Percentiles rank a stretch among this genome's conserved stretches.
phyloP scores from a whole-genome alignment of 331 rosid species.

The Cydonia oblonga region DNA sequence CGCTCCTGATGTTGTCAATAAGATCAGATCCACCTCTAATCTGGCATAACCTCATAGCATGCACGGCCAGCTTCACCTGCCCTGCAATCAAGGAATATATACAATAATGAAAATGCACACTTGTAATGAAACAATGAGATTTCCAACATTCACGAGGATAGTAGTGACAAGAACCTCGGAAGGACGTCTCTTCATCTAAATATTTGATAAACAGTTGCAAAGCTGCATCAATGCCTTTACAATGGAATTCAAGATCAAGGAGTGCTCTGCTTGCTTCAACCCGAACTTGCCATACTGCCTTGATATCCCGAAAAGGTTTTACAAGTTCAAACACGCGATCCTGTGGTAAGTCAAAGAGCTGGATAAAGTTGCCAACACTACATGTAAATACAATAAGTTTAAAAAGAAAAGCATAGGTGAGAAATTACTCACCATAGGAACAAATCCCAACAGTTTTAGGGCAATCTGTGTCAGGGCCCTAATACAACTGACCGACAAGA shows the following conservation, averaged over 20 bases:
- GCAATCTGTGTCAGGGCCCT: slow-evolving; percentile 88
- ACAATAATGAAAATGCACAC: background rate
- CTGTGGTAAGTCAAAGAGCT: slow-evolving; percentile 31
- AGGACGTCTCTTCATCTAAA: slow-evolving; percentile 68
- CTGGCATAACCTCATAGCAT: slow-evolving; percentile 77
- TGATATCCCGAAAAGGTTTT: slow-evolving; percentile 55
- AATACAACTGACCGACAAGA: slow-evolving; percentile 80
- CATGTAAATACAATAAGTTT: slow-evolving; percentile 9
- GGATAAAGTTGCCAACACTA: slow-evolving; percentile 1
- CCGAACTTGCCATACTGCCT: slow-evolving; percentile 73
- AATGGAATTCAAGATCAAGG: slow-evolving; percentile 87
- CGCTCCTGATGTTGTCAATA: slow-evolving; percentile 36
- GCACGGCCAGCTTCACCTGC: slow-evolving; percentile 72
- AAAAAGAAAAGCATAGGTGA: slow-evolving; percentile 6
- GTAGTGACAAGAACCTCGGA: slow-evolving; percentile 42
- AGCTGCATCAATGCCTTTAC: slow-evolving; percentile 67
- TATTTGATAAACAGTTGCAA: slow-evolving; percentile 57
- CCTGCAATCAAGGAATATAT: slow-evolving; percentile 47
- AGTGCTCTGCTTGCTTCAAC: slow-evolving; percentile 83
- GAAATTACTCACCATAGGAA: slow-evolving; percentile 57
- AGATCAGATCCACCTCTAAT: slow-evolving; percentile 44
- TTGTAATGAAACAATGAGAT: background rate
- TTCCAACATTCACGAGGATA: background rate
- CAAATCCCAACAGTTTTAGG: slow-evolving; percentile 62
- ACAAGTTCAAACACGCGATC: slow-evolving; percentile 74